These are phyloP conservation scores for Backusella australiensis DNA, from an alignment of 192 early-diverging fungal species.

Conservation along the genomic window DNA sequence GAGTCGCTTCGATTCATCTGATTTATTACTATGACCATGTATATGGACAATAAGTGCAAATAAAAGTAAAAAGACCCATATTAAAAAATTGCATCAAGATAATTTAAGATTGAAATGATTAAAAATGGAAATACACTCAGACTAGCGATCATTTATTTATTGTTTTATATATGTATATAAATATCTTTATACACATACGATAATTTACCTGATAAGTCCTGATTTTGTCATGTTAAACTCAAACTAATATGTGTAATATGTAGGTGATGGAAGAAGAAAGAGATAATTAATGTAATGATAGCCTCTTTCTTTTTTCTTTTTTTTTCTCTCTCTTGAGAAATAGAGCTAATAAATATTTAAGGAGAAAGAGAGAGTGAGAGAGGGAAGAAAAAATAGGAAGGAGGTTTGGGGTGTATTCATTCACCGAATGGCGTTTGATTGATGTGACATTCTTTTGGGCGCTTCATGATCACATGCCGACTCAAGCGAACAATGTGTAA, in stretches of 20 bases:
- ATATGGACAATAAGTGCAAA: not conserved
- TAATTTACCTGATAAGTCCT: not conserved
- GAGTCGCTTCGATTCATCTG: not conserved
- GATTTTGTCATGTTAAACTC: not conserved
- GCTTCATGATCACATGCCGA: not conserved
- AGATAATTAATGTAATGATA: not conserved
- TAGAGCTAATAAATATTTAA: not conserved
- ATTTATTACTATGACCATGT: not conserved
- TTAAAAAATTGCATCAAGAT: not conserved
- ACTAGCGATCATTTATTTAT: not conserved
- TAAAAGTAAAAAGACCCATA: not conserved
- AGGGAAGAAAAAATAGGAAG: not conserved
- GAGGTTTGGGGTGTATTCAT: not conserved
- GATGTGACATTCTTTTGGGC: conserved; percentile 9
- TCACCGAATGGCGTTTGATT: not conserved
- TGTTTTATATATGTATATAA: not conserved
- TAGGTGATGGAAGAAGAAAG: not conserved
- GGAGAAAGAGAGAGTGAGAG: not conserved
- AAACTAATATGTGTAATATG: not conserved
- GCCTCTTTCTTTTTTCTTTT: not conserved
- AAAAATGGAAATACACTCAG: not conserved
- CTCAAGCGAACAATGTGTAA: not conserved
- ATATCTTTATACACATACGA: not conserved
- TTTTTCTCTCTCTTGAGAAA: not conserved
- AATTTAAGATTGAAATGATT: not conserved